phyloP scores from a whole-genome alignment of 805 yeast genomes.

The Candida krabiensis region DNA sequence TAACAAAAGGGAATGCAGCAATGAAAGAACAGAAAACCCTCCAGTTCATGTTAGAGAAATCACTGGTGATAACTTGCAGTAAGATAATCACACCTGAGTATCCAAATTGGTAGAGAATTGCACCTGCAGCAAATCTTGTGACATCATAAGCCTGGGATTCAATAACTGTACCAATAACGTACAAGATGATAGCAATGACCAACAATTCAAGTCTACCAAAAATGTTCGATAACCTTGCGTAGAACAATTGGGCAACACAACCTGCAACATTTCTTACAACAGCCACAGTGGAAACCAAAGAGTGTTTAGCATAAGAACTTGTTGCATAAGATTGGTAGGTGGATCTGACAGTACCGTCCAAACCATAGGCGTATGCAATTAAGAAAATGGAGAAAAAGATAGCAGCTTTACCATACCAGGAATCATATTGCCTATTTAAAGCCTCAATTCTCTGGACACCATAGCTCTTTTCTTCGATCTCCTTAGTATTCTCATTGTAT shows the following conservation, averaged over 20 bases:
- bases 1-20: slow-evolving; percentile 70
- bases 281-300: slow-evolving; percentile 57
- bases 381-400: slow-evolving; percentile 52
- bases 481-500: neutral
- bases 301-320: slow-evolving; percentile 50
- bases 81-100: slow-evolving; percentile 63
- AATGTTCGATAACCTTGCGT: slow-evolving; percentile 64
- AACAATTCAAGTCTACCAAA: slow-evolving; percentile 62
- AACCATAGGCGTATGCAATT: slow-evolving; percentile 58
- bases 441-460: slow-evolving; percentile 62
- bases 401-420: slow-evolving; percentile 32
- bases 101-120: slow-evolving; percentile 55
- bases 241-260: slow-evolving; percentile 65
- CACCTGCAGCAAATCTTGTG: slow-evolving; percentile 62
- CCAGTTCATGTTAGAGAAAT: slow-evolving; percentile 68
- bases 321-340: slow-evolving; percentile 58
- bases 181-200: slow-evolving; percentile 50
- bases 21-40: slow-evolving; percentile 63
- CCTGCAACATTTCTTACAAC: slow-evolving; percentile 60
- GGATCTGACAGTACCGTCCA: slow-evolving; percentile 52
- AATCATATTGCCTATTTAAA: slow-evolving; percentile 47
- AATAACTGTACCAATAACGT: slow-evolving; percentile 62
- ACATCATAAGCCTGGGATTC: slow-evolving; percentile 61
- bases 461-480: slow-evolving; percentile 31
- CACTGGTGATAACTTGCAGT: slow-evolving; percentile 60